Conservation (phyloP, 176 grass and related monocot species). For the Triticum timopheevii region DNA sequence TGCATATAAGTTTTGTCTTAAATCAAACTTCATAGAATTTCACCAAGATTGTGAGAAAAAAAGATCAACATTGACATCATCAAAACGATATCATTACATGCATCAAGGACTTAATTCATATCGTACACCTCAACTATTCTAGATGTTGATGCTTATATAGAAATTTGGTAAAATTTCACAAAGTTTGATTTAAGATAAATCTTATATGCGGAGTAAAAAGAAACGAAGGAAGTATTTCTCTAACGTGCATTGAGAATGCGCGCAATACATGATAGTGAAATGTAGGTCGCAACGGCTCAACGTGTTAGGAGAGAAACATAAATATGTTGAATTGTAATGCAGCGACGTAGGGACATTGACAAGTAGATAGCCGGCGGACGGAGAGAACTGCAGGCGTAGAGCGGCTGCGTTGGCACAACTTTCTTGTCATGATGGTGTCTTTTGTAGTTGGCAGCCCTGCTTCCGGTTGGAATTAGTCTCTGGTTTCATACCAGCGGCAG, state of each 20-base stretch:
- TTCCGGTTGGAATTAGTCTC: conserved; percentile 27
- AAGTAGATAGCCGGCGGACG: background rate
- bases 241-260: background rate
- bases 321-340: background rate
- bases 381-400: conserved; percentile 29
- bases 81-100: too few relatives aligned
- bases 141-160: too few relatives aligned
- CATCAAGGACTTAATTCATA: too few relatives aligned
- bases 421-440: conserved; percentile 18
- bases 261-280: background rate
- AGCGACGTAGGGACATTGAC: background rate
- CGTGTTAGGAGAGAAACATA: background rate
- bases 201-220: too few relatives aligned
- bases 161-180: too few relatives aligned
- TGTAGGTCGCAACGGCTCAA: background rate
- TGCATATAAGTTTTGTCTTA: too few relatives aligned
- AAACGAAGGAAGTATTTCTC: background rate
- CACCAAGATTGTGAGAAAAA: too few relatives aligned
- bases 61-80: too few relatives aligned
- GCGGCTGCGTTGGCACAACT: conserved; percentile 27
- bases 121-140: too few relatives aligned
- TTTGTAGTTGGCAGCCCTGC: conserved; percentile 10
- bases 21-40: too few relatives aligned
- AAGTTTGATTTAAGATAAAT: too few relatives aligned
- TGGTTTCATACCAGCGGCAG: conserved; percentile 26